These are phyloP conservation scores for Tolypocladium guangdongense DNA, from an alignment of 2,329 filamentous ascomycete species.

Conservation along the genomic window DNA sequence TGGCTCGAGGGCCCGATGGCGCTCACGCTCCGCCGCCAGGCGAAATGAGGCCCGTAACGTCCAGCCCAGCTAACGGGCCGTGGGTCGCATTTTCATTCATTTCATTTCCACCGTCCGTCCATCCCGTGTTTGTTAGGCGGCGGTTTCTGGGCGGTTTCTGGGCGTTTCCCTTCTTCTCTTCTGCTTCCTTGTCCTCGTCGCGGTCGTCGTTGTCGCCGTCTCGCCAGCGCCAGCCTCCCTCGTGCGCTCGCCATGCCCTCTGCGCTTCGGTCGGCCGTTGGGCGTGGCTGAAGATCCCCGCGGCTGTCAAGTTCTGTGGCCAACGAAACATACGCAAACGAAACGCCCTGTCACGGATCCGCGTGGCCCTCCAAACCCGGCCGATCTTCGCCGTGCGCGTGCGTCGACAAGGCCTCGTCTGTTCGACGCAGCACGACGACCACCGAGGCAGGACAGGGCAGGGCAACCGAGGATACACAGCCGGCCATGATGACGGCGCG, in stretches of 20 bases:
- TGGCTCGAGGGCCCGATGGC: background rate
- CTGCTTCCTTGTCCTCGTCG: background rate
- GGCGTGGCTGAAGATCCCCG: slow-evolving; percentile 6
- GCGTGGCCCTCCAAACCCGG: background rate
- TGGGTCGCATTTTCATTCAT: background rate
- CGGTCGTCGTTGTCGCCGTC: background rate
- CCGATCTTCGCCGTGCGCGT: background rate
- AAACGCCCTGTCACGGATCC: background rate
- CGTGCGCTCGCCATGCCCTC: slow-evolving; percentile 10
- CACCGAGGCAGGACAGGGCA: background rate
- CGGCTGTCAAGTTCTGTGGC: background rate
- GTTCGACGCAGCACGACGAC: background rate
- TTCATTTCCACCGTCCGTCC: too few relatives aligned
- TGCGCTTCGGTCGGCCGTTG: slow-evolving; percentile 2
- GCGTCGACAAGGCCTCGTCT: background rate
- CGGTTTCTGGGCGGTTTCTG: background rate
- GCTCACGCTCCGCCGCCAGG: slow-evolving; percentile 6
- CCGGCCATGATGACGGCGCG: slow-evolving; percentile 4
- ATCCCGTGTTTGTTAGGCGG: background rate
- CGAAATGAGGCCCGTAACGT: slow-evolving; percentile 10
- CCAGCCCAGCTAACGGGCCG: background rate
- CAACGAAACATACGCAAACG: slow-evolving; percentile 3
- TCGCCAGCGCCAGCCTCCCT: background rate
- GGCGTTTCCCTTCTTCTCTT: background rate
- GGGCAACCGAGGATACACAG: background rate